phyloP scores from a whole-genome alignment of 108 stramenopile genomes.

The Parietichytrium sp. region DNA sequence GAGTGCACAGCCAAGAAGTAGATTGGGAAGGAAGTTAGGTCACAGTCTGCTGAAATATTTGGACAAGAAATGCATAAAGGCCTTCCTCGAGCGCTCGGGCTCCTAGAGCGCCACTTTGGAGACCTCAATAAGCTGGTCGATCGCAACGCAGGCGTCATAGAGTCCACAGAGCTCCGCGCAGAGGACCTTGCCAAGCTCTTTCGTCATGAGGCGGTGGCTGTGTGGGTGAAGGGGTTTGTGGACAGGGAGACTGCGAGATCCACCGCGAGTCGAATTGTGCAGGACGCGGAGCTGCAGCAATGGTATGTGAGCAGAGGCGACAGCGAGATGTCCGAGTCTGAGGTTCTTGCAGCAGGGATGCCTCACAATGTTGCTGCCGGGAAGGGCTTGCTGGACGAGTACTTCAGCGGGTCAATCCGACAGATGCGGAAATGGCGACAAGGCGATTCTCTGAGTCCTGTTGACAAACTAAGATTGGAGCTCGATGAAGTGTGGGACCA shows the following conservation, averaged over 20 bases:
- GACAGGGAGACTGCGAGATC: background rate
- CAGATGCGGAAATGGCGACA: slow-evolving; percentile 47
- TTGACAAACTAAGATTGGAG: slow-evolving; percentile 54
- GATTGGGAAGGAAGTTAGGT: too few relatives aligned
- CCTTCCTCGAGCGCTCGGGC: slow-evolving; percentile 6
- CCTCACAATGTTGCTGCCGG: slow-evolving; percentile 78
- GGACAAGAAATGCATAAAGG: too few relatives aligned
- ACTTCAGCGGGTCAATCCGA: slow-evolving; percentile 39
- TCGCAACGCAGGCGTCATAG: background rate
- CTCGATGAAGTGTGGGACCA: slow-evolving; percentile 50
- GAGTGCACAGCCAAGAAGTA: too few relatives aligned
- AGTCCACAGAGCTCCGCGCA: background rate
- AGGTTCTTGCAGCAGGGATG: slow-evolving; percentile 70
- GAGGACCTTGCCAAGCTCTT: background rate
- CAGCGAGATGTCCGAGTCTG: slow-evolving; percentile 74
- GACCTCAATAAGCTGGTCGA: background rate
- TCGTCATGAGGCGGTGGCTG: background rate
- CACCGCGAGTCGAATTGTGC: background rate
- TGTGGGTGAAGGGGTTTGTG: background rate
- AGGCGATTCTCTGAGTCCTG: slow-evolving; percentile 54
- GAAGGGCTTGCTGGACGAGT: background rate
- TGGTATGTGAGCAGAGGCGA: slow-evolving; percentile 75
- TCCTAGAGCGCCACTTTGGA: slow-evolving; percentile 22
- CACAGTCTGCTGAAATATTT: too few relatives aligned
- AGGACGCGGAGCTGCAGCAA: slow-evolving; percentile 46